Evolutionary conservation across 164 flowering plant species (phyloP), one percentile per base, ranked within the genome.

Genomic region (Hamamelis virginiana): DNA sequence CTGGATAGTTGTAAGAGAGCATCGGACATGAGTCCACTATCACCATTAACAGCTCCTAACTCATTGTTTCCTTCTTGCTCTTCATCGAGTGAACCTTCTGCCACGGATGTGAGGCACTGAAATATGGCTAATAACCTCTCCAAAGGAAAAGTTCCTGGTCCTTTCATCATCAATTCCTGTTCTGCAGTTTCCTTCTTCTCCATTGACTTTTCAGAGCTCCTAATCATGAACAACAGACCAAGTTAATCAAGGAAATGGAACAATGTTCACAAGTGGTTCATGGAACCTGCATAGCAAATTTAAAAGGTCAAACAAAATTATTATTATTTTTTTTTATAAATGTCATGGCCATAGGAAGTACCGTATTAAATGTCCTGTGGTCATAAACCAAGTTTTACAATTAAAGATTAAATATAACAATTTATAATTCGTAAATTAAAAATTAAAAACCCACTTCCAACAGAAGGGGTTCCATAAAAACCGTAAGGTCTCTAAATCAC

Each of bases 101-200:
- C 83, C 69, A 83, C 87, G n/a, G 93, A 89, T 45, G 88, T 77
- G 70, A 92, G 81, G 62, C 98, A 96, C 80, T 93, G 97, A 76
- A 81, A 93, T 77, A 96, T 91, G 68, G 99, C 99, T 51, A 96
- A 78, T 66, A 96, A 74, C 72, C 98, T 89, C 77, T 93, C 99
- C 72, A 96, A 69, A 5, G 97, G 94, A 64, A 96, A 93, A 70
- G 90, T 89, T 65, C 99, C 98, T 51, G 99, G 98, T 23, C 99
- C 97, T 76, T 90, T 96, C 87, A 90, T 76, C 65, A 88, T 82
- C 70, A 79, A 67, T 77, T 91, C 98, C 65, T 86, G 87, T 60
- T 90, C 95, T 51, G 83, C 89, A 52, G 62, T 72, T 75, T 91
- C 99, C 81, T 89, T 86, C 72, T 19, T 57, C 72, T 87, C 89